Evolutionary conservation across 164 flowering plant species (phyloP), one percentile per base, ranked within the genome.

Genomic region (Houttuynia cordata): DNA sequence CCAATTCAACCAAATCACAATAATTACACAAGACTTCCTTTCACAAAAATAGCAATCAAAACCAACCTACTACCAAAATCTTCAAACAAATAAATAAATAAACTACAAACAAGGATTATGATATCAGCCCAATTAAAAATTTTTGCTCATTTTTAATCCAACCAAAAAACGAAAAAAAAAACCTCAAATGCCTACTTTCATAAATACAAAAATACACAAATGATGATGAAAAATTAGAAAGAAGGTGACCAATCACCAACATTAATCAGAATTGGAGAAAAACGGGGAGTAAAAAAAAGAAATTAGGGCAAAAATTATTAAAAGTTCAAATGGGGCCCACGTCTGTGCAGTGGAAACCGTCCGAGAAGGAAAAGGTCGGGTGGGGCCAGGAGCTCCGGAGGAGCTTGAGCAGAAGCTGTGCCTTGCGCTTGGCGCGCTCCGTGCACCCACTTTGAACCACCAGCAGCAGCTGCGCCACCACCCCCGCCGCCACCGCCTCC

Each of bases 371-470:
- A 41, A 79, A 45, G 0, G 90, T 74, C 39, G 82, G 78, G 1
- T 82, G 80, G 1, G 94, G 97, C 97, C 97, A 93, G 23, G 87
- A 83, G 64, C 81, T 81, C 55, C 94, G 65, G 3, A 93, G 75
- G 58, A 85, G 67, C 76, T 93, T 93, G 67, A 93, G 70, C 75
- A 93, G 62, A 69, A 81, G 40, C 75, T 86, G 96, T 9, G 99
- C 97, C 69, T 93, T 93, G 20, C 92, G 68, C 75, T 93, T 93
- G 0, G 94, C 97, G 22, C 97, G 70, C 53, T 82, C 88, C 57
- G 95, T 87, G 61, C 99, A 90, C 56, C 83, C 96, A 60, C 99
- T 93, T 72, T 93, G 99, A 4, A 93, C 97, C 56, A 93, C 74
- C 47, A 93, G 69, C 70, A 93, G 69, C 67, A 93, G 51, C 78